A percentile compares a stretch with the other conserved stretches of the same genome.
These are phyloP conservation scores for Funneliformis geosporum DNA, from an alignment of 192 early-diverging fungal genomes.

Conservation along the genomic window DNA sequence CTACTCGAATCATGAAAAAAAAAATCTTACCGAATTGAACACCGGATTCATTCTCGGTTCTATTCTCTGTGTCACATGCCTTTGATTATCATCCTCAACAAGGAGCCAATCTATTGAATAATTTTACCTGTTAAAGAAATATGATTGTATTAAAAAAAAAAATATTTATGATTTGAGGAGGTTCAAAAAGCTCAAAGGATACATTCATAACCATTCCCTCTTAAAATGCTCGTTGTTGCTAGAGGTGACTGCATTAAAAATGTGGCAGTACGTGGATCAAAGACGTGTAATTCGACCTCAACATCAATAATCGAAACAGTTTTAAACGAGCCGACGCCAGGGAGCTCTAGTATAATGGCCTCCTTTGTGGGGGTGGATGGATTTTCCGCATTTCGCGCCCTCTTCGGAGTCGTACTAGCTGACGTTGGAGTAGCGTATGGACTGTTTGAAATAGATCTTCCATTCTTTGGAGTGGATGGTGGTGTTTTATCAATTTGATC, in stretches of 20 bases:
- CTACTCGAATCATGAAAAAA: not conserved
- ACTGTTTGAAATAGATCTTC: not conserved
- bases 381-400: slow-evolving; percentile 3
- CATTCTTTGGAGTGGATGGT: slow-evolving; percentile 5
- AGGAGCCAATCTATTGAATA: slow-evolving; percentile 57
- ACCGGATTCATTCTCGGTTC: slow-evolving; percentile 77
- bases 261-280: slow-evolving; percentile 52
- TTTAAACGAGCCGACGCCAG: slow-evolving; percentile 33
- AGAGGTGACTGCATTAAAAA: slow-evolving; percentile 56
- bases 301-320: slow-evolving; percentile 53
- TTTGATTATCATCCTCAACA: slow-evolving; percentile 47
- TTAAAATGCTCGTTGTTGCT: slow-evolving; percentile 8
- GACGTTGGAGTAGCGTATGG: not conserved
- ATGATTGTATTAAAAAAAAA: not conserved
- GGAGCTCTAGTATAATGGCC: slow-evolving; percentile 29
- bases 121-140: not conserved
- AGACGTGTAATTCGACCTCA: slow-evolving; percentile 65
- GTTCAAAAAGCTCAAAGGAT: not conserved
- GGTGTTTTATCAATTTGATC: not conserved
- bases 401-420: not conserved
- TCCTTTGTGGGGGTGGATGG: slow-evolving; percentile 10
- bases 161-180: not conserved
- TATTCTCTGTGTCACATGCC: slow-evolving; percentile 57
- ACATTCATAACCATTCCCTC: slow-evolving; percentile 21
- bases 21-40: slow-evolving; percentile 60